Base-by-base conservation (phyloP, 1,284 basidiomycete genomes). In the Neolentinus lepideus region DNA sequence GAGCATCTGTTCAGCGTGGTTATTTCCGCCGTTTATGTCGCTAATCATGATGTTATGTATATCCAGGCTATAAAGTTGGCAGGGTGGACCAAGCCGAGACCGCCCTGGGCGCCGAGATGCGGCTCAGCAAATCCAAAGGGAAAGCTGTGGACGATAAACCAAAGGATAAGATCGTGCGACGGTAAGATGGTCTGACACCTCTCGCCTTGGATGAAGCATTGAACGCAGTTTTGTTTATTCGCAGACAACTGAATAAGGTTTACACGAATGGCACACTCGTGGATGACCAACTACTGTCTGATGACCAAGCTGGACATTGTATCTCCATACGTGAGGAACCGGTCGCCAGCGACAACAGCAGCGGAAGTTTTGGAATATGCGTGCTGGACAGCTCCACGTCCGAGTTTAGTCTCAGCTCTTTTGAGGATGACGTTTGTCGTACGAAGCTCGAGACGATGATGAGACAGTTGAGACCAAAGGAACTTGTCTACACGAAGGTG, bases 21-120 rank as follows among this genome's bases (percentile, higher is more conserved):
- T 16, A 4, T 21, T 16, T n/a, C 16, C n/a, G n/a, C n/a, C n/a
- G n/a, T n/a, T n/a, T n/a, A n/a, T n/a, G n/a, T n/a, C 19, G 38
- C 38, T 43, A 16, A 43, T 45, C 6, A 14, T 11, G 19, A 26
- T 9, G 2, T 12, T 24, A 22, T 26, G 19, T 36, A 10, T 43
- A 66, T 1, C 64, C 71, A 78, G 94, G 95, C 0, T 93, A 97
- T 75, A 98, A 98, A 73, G 93, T 99, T 56, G 97, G 97, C 16
- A 85, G 93, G 14, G 97, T 99, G 10, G 96, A 98, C 66, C 97
- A 99, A 71, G 86, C 88, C 1, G 97, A 99, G 73, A 99, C 97
- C 0, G 94, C 88, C 2, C 78, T 90, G 14, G 88, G 88, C 2
- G 88, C 88, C 6, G 88, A 90, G 67, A 90, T 90, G 88, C 83